Percentiles rank a stretch among this genome's conserved stretches.
Conservation (phyloP, 2,329 filamentous ascomycete genomes). For the Mollisiaceae sp. region DNA sequence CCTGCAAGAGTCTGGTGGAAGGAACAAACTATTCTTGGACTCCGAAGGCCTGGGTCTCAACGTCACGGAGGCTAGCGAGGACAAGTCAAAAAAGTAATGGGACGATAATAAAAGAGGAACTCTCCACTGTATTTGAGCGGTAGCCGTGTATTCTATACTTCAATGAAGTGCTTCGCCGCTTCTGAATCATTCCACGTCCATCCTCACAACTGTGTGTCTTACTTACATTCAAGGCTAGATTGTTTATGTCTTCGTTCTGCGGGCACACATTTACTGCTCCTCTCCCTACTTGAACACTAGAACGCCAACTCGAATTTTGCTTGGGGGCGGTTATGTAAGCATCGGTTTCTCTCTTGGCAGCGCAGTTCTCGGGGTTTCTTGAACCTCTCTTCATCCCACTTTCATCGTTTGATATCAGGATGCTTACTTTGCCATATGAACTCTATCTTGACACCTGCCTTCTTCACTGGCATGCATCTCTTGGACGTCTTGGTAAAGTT, state of each 20-base stretch:
- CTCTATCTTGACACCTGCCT: background rate
- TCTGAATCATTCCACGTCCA: background rate
- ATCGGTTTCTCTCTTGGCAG: no score
- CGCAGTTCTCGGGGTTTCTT: no score
- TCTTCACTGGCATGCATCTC: background rate
- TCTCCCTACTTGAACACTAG: background rate
- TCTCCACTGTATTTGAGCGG: constrained; percentile 54
- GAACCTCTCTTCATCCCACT: background rate
- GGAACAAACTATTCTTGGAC: constrained; percentile 94
- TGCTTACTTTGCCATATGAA: background rate
- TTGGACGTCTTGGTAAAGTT: background rate
- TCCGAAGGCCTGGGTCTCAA: constrained; percentile 90
- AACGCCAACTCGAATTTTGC: background rate
- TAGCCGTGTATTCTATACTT: constrained; percentile 40
- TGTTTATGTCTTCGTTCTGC: background rate
- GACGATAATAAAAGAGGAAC: constrained; percentile 40
- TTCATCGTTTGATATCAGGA: background rate
- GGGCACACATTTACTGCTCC: background rate
- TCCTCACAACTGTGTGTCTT: background rate
- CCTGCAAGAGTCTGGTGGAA: constrained; percentile 81
- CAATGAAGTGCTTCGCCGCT: constrained; percentile 7
- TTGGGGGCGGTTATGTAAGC: background rate
- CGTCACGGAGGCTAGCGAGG: constrained; percentile 62
- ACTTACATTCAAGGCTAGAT: background rate
- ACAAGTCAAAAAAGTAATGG: constrained; percentile 54